These are phyloP conservation scores for Teratosphaeria destructans DNA, from an alignment of 2,329 filamentous ascomycete genomes.

Conservation along the genomic window DNA sequence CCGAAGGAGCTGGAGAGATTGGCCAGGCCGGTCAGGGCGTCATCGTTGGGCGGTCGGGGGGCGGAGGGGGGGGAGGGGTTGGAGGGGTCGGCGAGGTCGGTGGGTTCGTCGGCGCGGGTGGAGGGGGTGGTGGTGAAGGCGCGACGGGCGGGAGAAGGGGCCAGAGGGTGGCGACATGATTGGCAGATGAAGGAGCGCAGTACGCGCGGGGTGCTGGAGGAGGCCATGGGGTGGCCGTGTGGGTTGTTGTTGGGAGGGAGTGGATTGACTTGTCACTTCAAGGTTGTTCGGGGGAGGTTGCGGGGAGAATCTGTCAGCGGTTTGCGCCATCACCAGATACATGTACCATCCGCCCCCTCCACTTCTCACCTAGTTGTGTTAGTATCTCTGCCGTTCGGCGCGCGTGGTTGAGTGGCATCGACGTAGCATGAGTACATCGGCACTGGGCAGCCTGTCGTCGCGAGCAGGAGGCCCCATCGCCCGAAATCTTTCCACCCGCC, in stretches of 20 bases:
- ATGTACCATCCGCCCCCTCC: background rate
- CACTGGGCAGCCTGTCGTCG: constrained; percentile 29
- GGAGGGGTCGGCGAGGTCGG: constrained; percentile 1
- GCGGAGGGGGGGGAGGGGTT: background rate
- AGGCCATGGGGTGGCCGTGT: constrained; percentile 10
- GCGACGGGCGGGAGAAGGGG: constrained; percentile 14
- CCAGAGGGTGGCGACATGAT: constrained; percentile 27
- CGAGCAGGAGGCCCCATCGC: constrained; percentile 30
- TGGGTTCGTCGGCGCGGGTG: constrained; percentile 1
- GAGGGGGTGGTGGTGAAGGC: constrained; percentile 23
- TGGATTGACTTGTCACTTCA: background rate
- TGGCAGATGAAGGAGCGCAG: constrained; percentile 27
- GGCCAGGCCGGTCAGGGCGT: constrained; percentile 1
- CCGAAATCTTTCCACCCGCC: constrained; percentile 27
- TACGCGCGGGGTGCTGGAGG: constrained; percentile 12
- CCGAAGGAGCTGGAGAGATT: constrained; percentile 2
- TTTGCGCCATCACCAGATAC: background rate
- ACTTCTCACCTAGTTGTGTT: background rate
- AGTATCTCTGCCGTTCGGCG: background rate
- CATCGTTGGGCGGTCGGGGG: background rate
- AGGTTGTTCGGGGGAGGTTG: constrained; percentile 3
- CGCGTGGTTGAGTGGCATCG: background rate
- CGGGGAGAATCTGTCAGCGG: background rate
- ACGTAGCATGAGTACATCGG: constrained; percentile 36
- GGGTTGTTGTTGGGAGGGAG: background rate